Evolutionary conservation across 768 basidiomycete genomes (phyloP).

Genomic region (Panus rudis): DNA sequence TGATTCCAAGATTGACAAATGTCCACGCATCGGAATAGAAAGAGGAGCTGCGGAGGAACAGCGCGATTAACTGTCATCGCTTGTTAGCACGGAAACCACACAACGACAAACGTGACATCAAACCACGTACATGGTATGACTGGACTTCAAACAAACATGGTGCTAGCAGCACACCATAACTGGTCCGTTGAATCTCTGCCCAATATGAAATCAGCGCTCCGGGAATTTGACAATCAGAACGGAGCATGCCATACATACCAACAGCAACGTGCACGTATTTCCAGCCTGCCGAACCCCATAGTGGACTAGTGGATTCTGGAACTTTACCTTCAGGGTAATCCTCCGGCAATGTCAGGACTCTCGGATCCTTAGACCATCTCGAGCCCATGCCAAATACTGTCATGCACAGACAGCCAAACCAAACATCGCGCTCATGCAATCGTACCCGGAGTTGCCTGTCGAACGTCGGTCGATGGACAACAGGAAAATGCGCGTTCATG

Average conservation of each 20-base stretch:
- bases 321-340: too few relatives aligned
- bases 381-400: slow-evolving; percentile 45
- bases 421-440: slow-evolving; percentile 33
- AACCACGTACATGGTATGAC: slow-evolving; percentile 5
- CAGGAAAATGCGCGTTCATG: slow-evolving; percentile 51
- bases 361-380: slow-evolving; percentile 43
- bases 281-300: slow-evolving; percentile 31
- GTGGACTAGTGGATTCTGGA: neutral
- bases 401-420: slow-evolving; percentile 38
- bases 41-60: slow-evolving; percentile 6
- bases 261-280: slow-evolving; percentile 22
- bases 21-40: slow-evolving; percentile 8
- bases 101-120: neutral
- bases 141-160: slow-evolving; percentile 3
- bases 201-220: too few relatives aligned
- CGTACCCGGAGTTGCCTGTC: slow-evolving; percentile 28
- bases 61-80: slow-evolving; percentile 7
- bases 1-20: slow-evolving; percentile 40
- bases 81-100: neutral
- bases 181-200: neutral
- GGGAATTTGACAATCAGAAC: too few relatives aligned
- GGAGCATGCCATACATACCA: neutral
- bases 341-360: slow-evolving; percentile 26
- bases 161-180: neutral
- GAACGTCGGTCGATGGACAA: slow-evolving; percentile 66